phyloP scores from a whole-genome alignment of 2,329 filamentous ascomycete species.

The Neophaeococcomyces aloes region DNA sequence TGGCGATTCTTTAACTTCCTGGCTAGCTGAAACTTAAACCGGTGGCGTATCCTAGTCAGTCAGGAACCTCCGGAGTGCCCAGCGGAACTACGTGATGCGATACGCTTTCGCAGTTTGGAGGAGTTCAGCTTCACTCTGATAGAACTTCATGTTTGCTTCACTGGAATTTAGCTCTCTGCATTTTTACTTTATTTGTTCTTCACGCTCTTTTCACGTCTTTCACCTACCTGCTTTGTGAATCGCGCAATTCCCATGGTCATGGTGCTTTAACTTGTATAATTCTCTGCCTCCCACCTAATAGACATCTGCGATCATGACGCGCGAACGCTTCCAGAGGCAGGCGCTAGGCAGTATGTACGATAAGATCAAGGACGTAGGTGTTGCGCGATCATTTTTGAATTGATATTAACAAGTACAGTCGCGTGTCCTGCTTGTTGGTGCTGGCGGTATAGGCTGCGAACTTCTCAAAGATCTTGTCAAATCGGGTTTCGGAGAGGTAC shows the following conservation, averaged over 20 bases:
- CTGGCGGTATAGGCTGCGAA: constrained; percentile 95
- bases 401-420: constrained; percentile 43
- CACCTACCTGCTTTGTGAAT: constrained; percentile 5
- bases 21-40: too few species aligned
- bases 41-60: too few species aligned
- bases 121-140: constrained; percentile 5
- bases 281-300: constrained; percentile 3
- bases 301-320: constrained; percentile 24
- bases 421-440: constrained; percentile 84
- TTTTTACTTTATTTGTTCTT: constrained; percentile 9
- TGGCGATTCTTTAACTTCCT: too few species aligned
- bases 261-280: constrained; percentile 8
- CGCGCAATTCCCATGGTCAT: background rate
- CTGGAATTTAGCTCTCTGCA: too few species aligned
- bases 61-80: too few species aligned
- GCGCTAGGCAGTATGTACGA: constrained; percentile 59
- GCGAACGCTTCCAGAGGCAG: constrained; percentile 44
- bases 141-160: constrained; percentile 7
- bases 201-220: constrained; percentile 2
- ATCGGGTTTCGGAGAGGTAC: constrained; percentile 81
- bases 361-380: constrained; percentile 57
- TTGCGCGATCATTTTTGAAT: background rate
- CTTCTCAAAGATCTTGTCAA: constrained; percentile 92
- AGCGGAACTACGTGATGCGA: too few species aligned
- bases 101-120: background rate